A percentile compares a stretch with the other conserved stretches of the same genome.
Evolutionary conservation across 345 rosid genomes (phyloP).

Genomic region (Acer yangbiense): DNA sequence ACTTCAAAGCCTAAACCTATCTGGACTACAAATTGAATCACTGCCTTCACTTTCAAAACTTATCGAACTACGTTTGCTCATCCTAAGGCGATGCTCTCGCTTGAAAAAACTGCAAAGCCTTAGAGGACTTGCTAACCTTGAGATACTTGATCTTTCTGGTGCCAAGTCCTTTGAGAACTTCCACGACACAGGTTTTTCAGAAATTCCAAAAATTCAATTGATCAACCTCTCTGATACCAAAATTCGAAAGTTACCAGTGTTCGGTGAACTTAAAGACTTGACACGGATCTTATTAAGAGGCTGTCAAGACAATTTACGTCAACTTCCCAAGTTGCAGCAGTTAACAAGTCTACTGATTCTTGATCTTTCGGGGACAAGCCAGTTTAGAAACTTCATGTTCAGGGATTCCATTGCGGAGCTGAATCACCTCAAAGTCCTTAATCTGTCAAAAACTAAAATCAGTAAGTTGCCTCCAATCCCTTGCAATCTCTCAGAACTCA

Average conservation of each 20-base stretch:
- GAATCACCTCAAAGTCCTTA: constrained; percentile 36
- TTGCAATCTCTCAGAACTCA: constrained; percentile 32
- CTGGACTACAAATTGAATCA: constrained; percentile 30
- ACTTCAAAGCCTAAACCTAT: constrained; percentile 58
- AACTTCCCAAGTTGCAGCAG: constrained; percentile 16
- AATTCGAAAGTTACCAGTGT: constrained; percentile 37
- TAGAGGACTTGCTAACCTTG: constrained; percentile 34
- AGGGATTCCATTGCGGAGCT: constrained; percentile 33
- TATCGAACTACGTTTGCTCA: constrained; percentile 43
- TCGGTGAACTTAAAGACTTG: constrained; percentile 29
- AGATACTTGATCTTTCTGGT: constrained; percentile 58
- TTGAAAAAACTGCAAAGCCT: constrained; percentile 42
- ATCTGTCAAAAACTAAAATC: constrained; percentile 43
- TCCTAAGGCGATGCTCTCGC: constrained; percentile 41
- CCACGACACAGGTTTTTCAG: not conserved
- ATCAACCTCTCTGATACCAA: constrained; percentile 49
- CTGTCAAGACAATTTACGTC: not conserved
- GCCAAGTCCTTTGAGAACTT: constrained; percentile 30
- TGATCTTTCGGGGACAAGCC: constrained; percentile 49
- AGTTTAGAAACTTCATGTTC: constrained; percentile 34
- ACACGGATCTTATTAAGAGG: constrained; percentile 19
- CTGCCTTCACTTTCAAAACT: constrained; percentile 39
- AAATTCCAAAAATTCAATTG: constrained; percentile 45
- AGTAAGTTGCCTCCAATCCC: constrained; percentile 33
- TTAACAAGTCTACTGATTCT: constrained; percentile 15